Percentiles rank a stretch among this genome's conserved stretches.
Evolutionary conservation across 2,329 filamentous ascomycete genomes (phyloP).

Genomic region (Penicillium sp.): DNA sequence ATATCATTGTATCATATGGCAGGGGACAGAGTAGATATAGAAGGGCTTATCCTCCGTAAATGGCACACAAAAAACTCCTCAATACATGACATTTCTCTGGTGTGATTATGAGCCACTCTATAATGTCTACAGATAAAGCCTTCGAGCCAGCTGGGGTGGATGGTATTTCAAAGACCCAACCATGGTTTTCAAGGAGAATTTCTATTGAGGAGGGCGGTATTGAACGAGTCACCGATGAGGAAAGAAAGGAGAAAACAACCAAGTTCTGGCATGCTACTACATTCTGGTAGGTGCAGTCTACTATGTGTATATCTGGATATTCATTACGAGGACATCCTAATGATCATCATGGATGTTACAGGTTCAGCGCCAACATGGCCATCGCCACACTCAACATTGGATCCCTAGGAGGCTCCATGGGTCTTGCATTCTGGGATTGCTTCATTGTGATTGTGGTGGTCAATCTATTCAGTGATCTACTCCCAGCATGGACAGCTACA

Average conservation of each 20-base stretch:
- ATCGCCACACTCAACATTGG: conserved; percentile 38
- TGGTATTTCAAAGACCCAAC: not conserved
- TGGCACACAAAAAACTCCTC: not conserved
- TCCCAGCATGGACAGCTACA: conserved; percentile 29
- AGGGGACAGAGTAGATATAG: conserved; percentile 3
- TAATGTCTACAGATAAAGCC: not conserved
- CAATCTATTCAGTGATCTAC: conserved; percentile 33
- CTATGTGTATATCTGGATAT: not conserved
- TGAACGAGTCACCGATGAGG: conserved; percentile 23
- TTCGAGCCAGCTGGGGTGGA: not conserved
- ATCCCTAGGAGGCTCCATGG: conserved; percentile 32
- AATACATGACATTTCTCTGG: not conserved
- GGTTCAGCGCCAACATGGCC: conserved; percentile 41
- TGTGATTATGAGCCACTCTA: not conserved
- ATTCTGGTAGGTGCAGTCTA: conserved; percentile 1
- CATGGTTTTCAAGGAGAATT: conserved; percentile 18
- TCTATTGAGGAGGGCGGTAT: conserved; percentile 26
- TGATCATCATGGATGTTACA: conserved; percentile 6
- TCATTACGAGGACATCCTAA: not conserved
- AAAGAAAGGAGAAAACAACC: conserved; percentile 22
- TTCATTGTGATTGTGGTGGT: conserved; percentile 38
- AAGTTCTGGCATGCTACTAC: conserved; percentile 28
- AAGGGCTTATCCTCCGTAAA: not conserved
- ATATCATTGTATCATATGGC: not conserved
- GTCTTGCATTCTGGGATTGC: conserved; percentile 39